Evolutionary conservation across 2,329 filamentous ascomycete species (phyloP).

Genomic region (Thielaviopsis euricoi): DNA sequence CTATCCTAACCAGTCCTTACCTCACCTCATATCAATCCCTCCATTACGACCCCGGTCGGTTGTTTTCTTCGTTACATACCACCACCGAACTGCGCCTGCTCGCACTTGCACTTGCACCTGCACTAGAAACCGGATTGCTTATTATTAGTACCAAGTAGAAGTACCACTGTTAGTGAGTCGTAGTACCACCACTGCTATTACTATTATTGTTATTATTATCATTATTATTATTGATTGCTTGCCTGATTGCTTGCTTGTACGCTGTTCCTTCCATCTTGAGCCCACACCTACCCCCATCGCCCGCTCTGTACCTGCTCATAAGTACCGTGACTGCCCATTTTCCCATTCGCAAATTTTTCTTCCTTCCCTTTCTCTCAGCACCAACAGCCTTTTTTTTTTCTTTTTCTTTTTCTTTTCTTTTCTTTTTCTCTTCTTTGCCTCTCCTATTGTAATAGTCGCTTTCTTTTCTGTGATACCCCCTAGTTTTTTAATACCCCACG

Average conservation of each 20-base stretch:
- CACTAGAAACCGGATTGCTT: not conserved
- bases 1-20: not conserved
- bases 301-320: slow-evolving; percentile 20
- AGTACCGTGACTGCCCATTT: slow-evolving; percentile 25
- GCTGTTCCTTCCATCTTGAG: not conserved
- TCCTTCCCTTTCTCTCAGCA: slow-evolving; percentile 20
- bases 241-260: not conserved
- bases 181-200: too few species aligned
- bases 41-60: not conserved
- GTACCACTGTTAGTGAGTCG: too few species aligned
- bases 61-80: not conserved
- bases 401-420: slow-evolving; percentile 27
- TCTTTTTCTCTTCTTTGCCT: slow-evolving; percentile 34
- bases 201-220: too few species aligned
- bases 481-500: slow-evolving; percentile 11
- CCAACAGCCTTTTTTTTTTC: slow-evolving; percentile 17
- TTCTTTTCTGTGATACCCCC: slow-evolving; percentile 22
- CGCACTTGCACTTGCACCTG: not conserved
- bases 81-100: not conserved
- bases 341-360: slow-evolving; percentile 19
- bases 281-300: slow-evolving; percentile 12
- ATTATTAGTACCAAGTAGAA: not conserved
- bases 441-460: slow-evolving; percentile 22
- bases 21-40: not conserved
- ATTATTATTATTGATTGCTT: too few species aligned